Evolutionary conservation across 192 early-diverging fungal species (phyloP).

Genomic region (Rhizoclosmatium sp.): DNA sequence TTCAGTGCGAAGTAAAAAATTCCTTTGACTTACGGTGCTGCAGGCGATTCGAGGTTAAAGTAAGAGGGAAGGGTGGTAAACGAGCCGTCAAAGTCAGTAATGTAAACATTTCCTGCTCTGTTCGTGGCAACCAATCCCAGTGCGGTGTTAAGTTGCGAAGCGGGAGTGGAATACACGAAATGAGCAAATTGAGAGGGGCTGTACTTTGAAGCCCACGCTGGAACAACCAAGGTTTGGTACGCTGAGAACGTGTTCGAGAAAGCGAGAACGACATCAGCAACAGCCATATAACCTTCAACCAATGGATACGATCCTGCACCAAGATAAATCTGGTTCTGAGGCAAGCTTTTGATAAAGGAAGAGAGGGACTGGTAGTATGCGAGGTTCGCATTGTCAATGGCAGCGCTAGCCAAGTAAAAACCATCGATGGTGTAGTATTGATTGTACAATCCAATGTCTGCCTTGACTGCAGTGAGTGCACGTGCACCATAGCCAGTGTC

Average conservation of each 20-base stretch:
- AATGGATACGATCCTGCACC: neutral
- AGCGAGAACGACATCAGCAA: neutral
- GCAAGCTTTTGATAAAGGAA: neutral
- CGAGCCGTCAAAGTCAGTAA: constrained; percentile 48
- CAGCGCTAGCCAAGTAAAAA: neutral
- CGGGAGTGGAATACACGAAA: neutral
- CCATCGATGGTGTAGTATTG: neutral
- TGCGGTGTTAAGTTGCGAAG: too few relatives aligned
- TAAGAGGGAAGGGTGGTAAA: constrained; percentile 43
- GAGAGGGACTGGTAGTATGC: neutral
- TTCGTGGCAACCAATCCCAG: too few relatives aligned
- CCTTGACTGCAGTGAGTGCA: neutral
- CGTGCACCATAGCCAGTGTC: neutral
- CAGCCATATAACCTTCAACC: neutral
- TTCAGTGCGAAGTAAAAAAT: neutral
- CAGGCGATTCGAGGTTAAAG: constrained; percentile 71
- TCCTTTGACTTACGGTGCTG: constrained; percentile 54
- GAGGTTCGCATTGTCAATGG: neutral
- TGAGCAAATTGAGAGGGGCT: neutral
- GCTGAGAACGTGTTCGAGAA: neutral
- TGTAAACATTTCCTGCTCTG: too few relatives aligned
- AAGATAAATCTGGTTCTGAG: neutral
- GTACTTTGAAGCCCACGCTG: neutral
- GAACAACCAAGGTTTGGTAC: neutral
- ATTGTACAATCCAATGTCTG: neutral